Conservation (phyloP, 1,139 yeast species). For the Meyerozyma athensensis region DNA sequence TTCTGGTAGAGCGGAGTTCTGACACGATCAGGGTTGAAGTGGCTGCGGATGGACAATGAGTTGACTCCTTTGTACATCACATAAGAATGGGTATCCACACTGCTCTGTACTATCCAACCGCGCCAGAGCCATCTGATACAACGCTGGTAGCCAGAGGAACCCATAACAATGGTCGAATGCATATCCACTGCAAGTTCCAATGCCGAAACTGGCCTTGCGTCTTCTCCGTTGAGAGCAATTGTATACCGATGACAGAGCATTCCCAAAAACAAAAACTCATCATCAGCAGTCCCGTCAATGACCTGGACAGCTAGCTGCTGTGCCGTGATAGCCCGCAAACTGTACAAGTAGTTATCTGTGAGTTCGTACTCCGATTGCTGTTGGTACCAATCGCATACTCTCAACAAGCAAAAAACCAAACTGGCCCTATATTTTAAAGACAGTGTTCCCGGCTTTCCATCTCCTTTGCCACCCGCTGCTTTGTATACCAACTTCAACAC, state of each 20-base stretch:
- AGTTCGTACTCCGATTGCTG: constrained; percentile 56
- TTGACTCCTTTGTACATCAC: constrained; percentile 59
- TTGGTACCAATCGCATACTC: constrained; percentile 77
- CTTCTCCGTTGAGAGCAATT: constrained; percentile 59
- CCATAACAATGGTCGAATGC: constrained; percentile 74
- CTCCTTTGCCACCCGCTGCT: constrained; percentile 81
- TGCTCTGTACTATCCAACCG: constrained; percentile 84
- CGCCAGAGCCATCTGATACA: constrained; percentile 90
- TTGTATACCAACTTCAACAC: constrained; percentile 57
- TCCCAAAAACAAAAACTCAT: constrained; percentile 65
- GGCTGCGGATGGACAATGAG: constrained; percentile 52
- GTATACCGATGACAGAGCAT: constrained; percentile 75
- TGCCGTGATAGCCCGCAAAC: constrained; percentile 61
- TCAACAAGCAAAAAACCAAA: constrained; percentile 63
- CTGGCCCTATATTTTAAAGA: constrained; percentile 63
- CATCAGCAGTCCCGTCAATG: constrained; percentile 56
- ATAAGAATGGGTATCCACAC: constrained; percentile 65
- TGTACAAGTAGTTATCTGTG: constrained; percentile 61
- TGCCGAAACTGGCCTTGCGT: constrained; percentile 62
- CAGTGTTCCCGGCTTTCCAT: constrained; percentile 52
- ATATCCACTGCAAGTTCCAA: constrained; percentile 82
- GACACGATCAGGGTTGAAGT: constrained; percentile 78
- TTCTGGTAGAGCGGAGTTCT: constrained; percentile 85
- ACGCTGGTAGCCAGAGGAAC: constrained; percentile 77
- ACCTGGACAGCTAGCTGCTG: constrained; percentile 66